phyloP scores from a whole-genome alignment of 2,329 filamentous ascomycete genomes.

The Coniochaeta sp. region DNA sequence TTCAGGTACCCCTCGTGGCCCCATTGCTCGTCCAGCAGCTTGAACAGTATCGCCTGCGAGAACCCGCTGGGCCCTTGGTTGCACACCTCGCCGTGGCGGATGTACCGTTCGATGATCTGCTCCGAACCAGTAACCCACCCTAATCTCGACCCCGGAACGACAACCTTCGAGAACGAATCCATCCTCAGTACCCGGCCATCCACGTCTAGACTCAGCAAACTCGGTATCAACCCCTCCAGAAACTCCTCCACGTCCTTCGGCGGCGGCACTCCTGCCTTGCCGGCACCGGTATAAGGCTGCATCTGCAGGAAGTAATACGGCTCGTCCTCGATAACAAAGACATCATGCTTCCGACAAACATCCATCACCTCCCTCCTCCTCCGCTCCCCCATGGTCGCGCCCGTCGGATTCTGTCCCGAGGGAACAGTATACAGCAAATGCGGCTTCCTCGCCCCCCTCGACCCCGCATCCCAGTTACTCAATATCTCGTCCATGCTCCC shows the following conservation, averaged over 20 bases:
- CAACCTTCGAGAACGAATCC: conserved; percentile 90
- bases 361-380: conserved; percentile 68
- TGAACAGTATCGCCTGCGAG: conserved; percentile 76
- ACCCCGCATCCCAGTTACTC: conserved; percentile 38
- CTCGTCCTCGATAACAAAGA: conserved; percentile 87
- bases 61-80: conserved; percentile 83
- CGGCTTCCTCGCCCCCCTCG: conserved; percentile 38
- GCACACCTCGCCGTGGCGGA: conserved; percentile 73
- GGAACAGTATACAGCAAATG: conserved; percentile 54
- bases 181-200: conserved; percentile 86
- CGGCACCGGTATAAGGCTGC: conserved; percentile 60
- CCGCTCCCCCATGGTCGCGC: conserved; percentile 66
- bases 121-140: conserved; percentile 88
- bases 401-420: conserved; percentile 87
- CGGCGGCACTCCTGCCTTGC: conserved; percentile 42
- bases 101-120: conserved; percentile 76
- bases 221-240: conserved; percentile 64
- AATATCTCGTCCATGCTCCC: conserved; percentile 45
- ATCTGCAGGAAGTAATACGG: conserved; percentile 93
- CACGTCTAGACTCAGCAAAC: conserved; percentile 70
- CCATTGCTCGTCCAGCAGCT: conserved; percentile 90
- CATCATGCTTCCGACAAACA: conserved; percentile 74
- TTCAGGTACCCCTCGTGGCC: conserved; percentile 83
- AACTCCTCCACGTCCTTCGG: conserved; percentile 65
- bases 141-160: conserved; percentile 71